Base-by-base conservation (phyloP, 495 filamentous ascomycete species). In the Umbilicaria muhlenbergii region DNA sequence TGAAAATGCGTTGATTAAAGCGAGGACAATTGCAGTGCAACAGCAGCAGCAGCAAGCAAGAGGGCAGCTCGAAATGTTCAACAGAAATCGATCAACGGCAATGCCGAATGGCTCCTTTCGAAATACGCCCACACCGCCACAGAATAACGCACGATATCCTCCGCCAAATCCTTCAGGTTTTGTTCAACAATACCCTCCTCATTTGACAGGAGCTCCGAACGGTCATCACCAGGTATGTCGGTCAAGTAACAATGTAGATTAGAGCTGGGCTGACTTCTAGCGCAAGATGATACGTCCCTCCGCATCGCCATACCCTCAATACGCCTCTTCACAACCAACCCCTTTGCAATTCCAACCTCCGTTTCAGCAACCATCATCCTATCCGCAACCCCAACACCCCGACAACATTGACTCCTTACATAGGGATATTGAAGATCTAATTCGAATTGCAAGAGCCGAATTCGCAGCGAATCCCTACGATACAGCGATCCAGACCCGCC, bases 1-100 rank as follows among this genome's bases (percentile, higher is more conserved):
- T 51, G 91, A 98, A 57, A 93, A 81, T 64, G 86, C 88, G 13
- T 67, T 98, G 45, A 86, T 93, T 55, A 93, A 87, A 58, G 83
- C 81, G 6, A 75, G 81, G 45, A 92, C 85, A 8, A 79, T 75
- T 13, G 75, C 79, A 39, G 59, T 86, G 41, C 75, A 85, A 44
- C 70, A 75, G 38, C 75, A 86, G 48, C 81, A 84, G 55, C 73
- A 72, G 34, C 72, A 78, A 45, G 66, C 69, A 44, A 71, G 76
- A 47, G 65, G 66, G 34, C 79, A 82, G 50, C 74, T 75, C 40
- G 78, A 84, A 38, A 55, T 77, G 8, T 63, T 80, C 43, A 67
- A 65, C 16, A 75, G 76, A 45, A 62, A 60, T 34, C 73, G 80
- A 37, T 68, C 69, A 21, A 56, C 58, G 58, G 56, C 68, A 43